Percentiles rank a stretch among this genome's conserved stretches.
Conservation (phyloP, 176 grass and related monocot species). For the bread wheat (Triticum aestivum) region DNA sequence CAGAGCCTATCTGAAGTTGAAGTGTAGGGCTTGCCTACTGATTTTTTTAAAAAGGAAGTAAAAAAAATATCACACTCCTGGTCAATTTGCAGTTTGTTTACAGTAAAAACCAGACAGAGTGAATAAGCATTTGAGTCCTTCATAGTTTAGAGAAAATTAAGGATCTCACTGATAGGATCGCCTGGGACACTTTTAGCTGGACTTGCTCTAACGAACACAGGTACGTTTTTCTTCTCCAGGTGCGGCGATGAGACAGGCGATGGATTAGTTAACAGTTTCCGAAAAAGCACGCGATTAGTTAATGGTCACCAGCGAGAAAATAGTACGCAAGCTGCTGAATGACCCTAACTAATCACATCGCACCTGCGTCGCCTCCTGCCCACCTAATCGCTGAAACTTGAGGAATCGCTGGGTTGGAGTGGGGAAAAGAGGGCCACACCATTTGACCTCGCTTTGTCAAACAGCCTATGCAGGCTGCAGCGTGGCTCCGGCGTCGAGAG, state of each 20-base stretch:
- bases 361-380: constrained; percentile 41
- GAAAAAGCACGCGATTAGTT: constrained; percentile 14
- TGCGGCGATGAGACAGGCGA: not conserved
- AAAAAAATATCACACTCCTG: not conserved
- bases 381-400: constrained; percentile 37
- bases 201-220: not conserved
- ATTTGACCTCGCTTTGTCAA: constrained; percentile 40
- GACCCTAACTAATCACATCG: constrained; percentile 33
- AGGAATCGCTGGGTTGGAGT: constrained; percentile 38
- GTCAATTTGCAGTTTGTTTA: not conserved
- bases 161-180: not conserved
- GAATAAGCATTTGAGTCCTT: not conserved
- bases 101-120: not conserved
- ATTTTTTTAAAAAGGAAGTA: not conserved
- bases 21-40: not conserved
- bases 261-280: constrained; percentile 25
- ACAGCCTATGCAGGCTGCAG: constrained; percentile 15
- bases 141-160: not conserved
- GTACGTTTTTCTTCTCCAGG: not conserved
- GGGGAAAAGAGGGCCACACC: not conserved
- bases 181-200: not conserved
- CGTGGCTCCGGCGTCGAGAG: not conserved
- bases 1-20: not conserved
- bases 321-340: constrained; percentile 20
- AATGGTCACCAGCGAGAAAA: not conserved